Conservation (phyloP, 345 rosid genomes). For the Camelina sativa region DNA sequence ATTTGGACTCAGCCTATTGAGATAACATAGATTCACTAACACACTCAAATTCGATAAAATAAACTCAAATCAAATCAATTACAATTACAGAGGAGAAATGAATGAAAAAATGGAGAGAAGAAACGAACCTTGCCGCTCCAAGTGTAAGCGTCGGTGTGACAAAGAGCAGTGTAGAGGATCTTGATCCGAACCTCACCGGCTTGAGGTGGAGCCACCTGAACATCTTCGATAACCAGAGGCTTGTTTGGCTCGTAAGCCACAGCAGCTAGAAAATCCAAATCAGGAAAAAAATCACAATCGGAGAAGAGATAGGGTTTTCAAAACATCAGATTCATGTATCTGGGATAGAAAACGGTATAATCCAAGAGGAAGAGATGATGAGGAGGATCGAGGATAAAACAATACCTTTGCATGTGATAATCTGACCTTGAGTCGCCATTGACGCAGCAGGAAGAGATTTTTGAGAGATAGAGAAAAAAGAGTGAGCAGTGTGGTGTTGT, state of each 20-base stretch:
- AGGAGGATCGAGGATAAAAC: background rate
- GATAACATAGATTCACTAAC: background rate
- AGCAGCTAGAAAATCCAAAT: slow-evolving; percentile 62
- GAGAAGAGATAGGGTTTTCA: background rate
- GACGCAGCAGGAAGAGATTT: slow-evolving; percentile 25
- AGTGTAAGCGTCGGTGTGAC: slow-evolving; percentile 98
- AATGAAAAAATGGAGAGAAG: background rate
- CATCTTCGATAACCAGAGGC: slow-evolving; percentile 85
- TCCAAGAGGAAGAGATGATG: too few relatives aligned
- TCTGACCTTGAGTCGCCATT: slow-evolving; percentile 84
- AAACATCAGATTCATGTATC: background rate
- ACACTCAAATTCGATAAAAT: background rate
- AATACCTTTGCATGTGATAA: slow-evolving; percentile 94
- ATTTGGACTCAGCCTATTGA: background rate
- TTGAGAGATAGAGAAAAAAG: slow-evolving; percentile 1
- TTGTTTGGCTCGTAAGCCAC: slow-evolving; percentile 96
- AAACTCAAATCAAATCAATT: background rate
- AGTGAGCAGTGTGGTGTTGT: background rate
- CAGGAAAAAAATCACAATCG: slow-evolving; percentile 19
- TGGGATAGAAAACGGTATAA: background rate
- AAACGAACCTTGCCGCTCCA: slow-evolving; percentile 94
- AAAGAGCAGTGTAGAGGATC: slow-evolving; percentile 89
- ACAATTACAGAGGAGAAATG: background rate
- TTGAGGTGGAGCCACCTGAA: slow-evolving; percentile 94
- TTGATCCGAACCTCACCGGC: slow-evolving; percentile 94